Conservation (phyloP, 2,329 filamentous ascomycete genomes). For the Fusarium nematophilum region DNA sequence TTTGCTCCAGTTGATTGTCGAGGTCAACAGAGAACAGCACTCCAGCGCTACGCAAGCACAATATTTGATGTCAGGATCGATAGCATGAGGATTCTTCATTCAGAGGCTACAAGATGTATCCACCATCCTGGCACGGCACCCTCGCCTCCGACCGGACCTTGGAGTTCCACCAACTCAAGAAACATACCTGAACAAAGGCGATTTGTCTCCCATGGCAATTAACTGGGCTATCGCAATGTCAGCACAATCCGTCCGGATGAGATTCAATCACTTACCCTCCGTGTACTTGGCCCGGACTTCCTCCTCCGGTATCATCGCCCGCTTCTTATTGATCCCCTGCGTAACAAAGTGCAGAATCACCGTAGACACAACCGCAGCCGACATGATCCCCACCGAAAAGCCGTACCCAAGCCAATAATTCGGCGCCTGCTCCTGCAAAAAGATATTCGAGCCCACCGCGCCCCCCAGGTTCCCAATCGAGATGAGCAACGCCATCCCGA, state of each 20-base stretch:
- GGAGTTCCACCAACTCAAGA: no score
- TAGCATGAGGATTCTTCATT: no score
- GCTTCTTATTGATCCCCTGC: background rate
- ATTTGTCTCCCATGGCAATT: slow-evolving; percentile 1
- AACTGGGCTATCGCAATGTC: background rate
- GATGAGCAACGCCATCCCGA: background rate
- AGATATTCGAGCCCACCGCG: slow-evolving; percentile 4
- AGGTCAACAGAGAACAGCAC: no score
- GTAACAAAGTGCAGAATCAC: background rate
- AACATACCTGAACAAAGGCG: background rate
- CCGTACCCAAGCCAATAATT: slow-evolving; percentile 1
- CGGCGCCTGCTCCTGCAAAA: background rate
- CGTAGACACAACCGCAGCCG: background rate
- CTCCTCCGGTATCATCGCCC: background rate
- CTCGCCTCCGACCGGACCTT: no score
- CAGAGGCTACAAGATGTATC: no score
- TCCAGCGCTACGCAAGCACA: no score
- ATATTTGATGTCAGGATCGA: no score
- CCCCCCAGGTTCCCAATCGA: background rate
- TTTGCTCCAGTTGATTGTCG: no score
- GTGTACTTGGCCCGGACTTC: background rate
- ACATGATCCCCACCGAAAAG: background rate
- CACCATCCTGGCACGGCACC: no score
- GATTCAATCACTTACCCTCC: background rate
- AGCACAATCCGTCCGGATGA: no score